phyloP scores from a whole-genome alignment of 148 eudicot species.

The Linanthus parryae region DNA sequence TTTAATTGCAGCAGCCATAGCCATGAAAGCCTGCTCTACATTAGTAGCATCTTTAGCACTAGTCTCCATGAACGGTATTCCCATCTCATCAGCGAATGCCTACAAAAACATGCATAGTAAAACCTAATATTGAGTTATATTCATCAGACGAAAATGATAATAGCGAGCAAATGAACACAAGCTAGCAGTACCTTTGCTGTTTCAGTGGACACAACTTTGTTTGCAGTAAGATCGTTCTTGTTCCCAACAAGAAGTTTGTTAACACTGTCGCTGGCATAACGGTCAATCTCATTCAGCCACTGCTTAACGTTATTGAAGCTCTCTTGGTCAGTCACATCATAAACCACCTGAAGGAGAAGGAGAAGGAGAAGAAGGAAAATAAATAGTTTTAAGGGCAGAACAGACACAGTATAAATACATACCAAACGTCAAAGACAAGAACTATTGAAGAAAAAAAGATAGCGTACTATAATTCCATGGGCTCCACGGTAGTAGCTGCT shows the following conservation, averaged over 20 bases:
- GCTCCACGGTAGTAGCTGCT: slow-evolving; percentile 46
- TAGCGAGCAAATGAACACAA: background rate
- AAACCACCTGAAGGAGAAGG: slow-evolving; percentile 37
- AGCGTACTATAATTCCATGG: slow-evolving; percentile 38
- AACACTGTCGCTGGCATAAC: slow-evolving; percentile 53
- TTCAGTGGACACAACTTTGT: slow-evolving; percentile 43
- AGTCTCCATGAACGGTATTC: slow-evolving; percentile 57
- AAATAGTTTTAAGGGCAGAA: too few relatives aligned
- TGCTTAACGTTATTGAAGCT: slow-evolving; percentile 58
- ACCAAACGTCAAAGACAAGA: background rate
- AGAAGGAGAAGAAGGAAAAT: too few relatives aligned
- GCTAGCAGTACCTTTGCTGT: slow-evolving; percentile 35
- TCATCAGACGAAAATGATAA: too few relatives aligned
- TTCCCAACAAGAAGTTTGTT: slow-evolving; percentile 59
- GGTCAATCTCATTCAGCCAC: slow-evolving; percentile 59
- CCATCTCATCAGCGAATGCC: slow-evolving; percentile 64
- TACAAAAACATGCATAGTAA: slow-evolving; percentile 6
- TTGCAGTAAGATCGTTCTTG: slow-evolving; percentile 46
- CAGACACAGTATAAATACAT: slow-evolving; percentile 1
- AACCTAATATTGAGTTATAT: background rate
- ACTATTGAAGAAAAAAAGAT: background rate
- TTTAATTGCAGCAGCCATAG: slow-evolving; percentile 49
- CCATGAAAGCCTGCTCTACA: slow-evolving; percentile 64
- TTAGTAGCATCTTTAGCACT: slow-evolving; percentile 54
- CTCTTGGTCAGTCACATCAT: slow-evolving; percentile 50